Evolutionary conservation across 2,329 filamentous ascomycete species (phyloP).

Genomic region (Phoma sp.): DNA sequence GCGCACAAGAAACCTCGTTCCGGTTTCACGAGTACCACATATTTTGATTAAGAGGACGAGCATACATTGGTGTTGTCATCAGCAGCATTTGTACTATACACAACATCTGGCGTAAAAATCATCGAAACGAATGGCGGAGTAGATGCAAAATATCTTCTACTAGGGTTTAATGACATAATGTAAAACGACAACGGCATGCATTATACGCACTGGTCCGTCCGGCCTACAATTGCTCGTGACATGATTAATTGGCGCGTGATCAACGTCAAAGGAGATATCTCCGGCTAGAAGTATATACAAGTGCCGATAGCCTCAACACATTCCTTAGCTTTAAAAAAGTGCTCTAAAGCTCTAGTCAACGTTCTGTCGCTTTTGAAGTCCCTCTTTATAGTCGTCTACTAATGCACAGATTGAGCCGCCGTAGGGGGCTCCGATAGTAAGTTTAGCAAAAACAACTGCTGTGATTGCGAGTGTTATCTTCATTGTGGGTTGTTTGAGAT

Average conservation of each 20-base stretch:
- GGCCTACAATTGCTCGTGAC: not conserved
- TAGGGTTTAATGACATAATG: conserved; percentile 6
- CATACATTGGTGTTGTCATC: not conserved
- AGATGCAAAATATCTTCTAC: not conserved
- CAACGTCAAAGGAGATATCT: conserved; percentile 5
- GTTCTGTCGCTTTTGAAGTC: too few relatives aligned
- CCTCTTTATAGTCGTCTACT: too few relatives aligned
- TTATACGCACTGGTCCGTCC: too few relatives aligned
- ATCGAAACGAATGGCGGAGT: not conserved
- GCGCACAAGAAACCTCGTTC: not conserved
- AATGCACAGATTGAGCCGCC: too few relatives aligned
- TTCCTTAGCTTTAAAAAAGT: not conserved
- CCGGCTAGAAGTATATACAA: not conserved
- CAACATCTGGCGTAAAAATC: not conserved
- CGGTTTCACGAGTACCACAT: not conserved
- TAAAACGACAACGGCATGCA: not conserved
- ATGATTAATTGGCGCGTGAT: too few relatives aligned
- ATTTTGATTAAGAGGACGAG: not conserved
- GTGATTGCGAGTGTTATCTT: too few relatives aligned
- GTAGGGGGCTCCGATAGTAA: too few relatives aligned
- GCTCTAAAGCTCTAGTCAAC: too few relatives aligned
- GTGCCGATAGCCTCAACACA: conserved; percentile 9
- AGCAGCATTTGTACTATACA: conserved; percentile 5
- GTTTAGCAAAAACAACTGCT: too few relatives aligned
- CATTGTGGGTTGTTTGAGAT: too few relatives aligned